Base-by-base conservation (phyloP, 2,329 filamentous ascomycete genomes). In the Verticillium zaregamsianum region DNA sequence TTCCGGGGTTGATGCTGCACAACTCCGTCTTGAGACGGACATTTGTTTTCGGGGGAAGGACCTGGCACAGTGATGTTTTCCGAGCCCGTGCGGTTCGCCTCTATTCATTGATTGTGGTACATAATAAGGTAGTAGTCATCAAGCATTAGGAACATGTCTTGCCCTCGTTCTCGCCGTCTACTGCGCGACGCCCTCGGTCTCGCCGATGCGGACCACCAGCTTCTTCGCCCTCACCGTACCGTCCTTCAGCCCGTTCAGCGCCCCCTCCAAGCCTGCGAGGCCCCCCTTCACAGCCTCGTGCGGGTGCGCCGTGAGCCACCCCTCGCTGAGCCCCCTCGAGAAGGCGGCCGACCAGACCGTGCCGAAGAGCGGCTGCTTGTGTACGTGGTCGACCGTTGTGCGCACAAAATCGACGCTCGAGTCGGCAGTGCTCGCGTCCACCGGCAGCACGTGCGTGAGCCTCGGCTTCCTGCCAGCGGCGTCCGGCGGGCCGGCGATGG, bases 301-400 rank as follows among this genome's bases (percentile, higher is more conserved):
- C 2, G 66, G 66, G 31, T 68, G 66, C 12, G 65, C 39, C 60
- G 60, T 63, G 54, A 67, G 55, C 66, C 66, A 66, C 2, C 65
- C 65, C 14, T 62, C 60, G 11, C 56, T 54, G 60, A 68, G 49
- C 0, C 65, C 66, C 33, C 64, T 55, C 0, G 62, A 40, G 45
- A 68, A 67, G 5, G 61, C 49, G 9, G 60, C 58, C 1, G 61
- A 61, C 61, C 62, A 64, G 5, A 65, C 56, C 17, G 64, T 25
- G 7, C 62, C 66, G 39, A 68, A 60, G 37, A 66, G 45, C 33
- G 45, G 59, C 1, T 65, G 64, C 54, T 65, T 33, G 25, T 63
- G 61, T 8, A 65, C 63, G 59, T 57, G 61, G 3, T 61, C 66
- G n/a, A 67, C 62, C 0, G 8, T 61, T 3, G 63, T 62, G 11